Base-by-base conservation (phyloP, 2,329 filamentous ascomycete species). In the Emericellopsis cladophorae region DNA sequence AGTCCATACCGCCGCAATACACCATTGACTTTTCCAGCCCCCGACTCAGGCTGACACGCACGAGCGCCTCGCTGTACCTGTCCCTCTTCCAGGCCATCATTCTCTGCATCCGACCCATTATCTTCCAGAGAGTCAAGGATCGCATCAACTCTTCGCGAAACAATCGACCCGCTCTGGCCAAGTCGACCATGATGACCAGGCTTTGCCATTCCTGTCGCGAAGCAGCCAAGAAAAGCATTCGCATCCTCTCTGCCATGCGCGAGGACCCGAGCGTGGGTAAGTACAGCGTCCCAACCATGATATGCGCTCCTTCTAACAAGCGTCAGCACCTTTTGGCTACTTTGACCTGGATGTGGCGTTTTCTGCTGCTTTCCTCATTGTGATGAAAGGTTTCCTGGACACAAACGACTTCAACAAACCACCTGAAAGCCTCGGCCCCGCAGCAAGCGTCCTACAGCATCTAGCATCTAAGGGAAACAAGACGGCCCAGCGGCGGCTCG, bases 21-120 rank as follows among this genome's bases (percentile, higher is more conserved):
- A 40, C 46, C 0, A 50, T 52, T 9, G 50, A 55, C 21, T 51
- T 56, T 22, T 44, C 45, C 10, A 45, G 44, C 10, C 49, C 51
- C 4, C 37, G 44, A 7, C 34, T 48, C 1, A 41, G 43, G 1
- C 47, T 54, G 7, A 49, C 49, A 1, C 47, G 53, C 24, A 53
- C 53, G 2, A 47, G 46, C 2, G 51, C 51, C 6, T 55, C 53
- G 1, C 41, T 56, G 1, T 54, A 56, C 22, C 31, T 56, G 11
- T 50, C 53, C 44, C 37, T 56, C 0, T 55, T 52, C 22, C 50
- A 53, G 51, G 53, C 53, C 1, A 55, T 55, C 24, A 54, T 56
- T 8, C 45, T 56, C 5, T 56, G 52, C 18, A 52, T 52, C 22
- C 34, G 53, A 2, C 53, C 53, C 18, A 48, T 55, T 11, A 40